Percentiles rank a stretch among this genome's conserved stretches.
Evolutionary conservation across 1,284 basidiomycete species (phyloP).

Genomic region (Apiotrichum gracile): DNA sequence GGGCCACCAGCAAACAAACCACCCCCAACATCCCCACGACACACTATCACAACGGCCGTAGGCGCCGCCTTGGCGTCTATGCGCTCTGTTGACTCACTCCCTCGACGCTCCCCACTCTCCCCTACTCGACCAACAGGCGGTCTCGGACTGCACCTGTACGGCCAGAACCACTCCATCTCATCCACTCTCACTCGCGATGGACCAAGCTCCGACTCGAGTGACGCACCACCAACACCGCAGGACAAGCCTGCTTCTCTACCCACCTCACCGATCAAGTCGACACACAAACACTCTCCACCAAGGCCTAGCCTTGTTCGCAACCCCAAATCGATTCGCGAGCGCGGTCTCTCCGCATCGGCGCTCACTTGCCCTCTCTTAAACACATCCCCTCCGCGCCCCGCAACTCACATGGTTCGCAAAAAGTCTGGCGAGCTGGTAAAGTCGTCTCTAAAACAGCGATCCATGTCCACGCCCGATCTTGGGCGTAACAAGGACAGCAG

Average conservation of each 20-base stretch:
- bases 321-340: background rate
- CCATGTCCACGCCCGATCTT: constrained; percentile 46
- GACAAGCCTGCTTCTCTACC: background rate
- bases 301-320: background rate
- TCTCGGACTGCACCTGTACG: background rate
- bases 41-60: background rate
- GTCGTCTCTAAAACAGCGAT: constrained; percentile 44
- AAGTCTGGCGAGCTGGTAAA: constrained; percentile 49
- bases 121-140: background rate
- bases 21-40: background rate
- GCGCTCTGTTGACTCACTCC: constrained; percentile 1
- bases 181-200: background rate
- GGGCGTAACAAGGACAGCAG: constrained; percentile 24
- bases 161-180: background rate
- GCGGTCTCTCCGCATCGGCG: background rate
- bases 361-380: constrained; percentile 2
- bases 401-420: constrained; percentile 41
- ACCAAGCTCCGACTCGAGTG: background rate
- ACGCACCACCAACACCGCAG: background rate
- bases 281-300: constrained; percentile 6
- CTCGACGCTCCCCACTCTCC: background rate
- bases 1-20: background rate
- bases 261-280: background rate
- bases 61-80: constrained; percentile 5
- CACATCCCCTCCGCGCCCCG: background rate